Percentiles rank a stretch among this genome's conserved stretches.
These are phyloP conservation scores for Aureobasidium melanogenum DNA, from an alignment of 2,329 filamentous ascomycete species.

Conservation along the genomic window DNA sequence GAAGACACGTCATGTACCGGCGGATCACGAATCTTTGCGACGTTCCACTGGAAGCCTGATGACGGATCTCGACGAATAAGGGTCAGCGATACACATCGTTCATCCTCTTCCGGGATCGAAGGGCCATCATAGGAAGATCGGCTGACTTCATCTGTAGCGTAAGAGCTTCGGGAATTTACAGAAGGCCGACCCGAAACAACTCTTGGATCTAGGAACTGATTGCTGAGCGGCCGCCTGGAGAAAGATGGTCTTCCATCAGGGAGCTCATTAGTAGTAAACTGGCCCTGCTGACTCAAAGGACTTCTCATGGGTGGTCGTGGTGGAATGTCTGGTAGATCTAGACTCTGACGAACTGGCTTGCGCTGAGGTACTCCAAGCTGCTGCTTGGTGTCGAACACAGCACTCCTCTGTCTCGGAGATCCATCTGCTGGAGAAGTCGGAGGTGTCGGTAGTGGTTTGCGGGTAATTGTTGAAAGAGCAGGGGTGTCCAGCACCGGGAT, in stretches of 20 bases:
- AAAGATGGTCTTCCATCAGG: background rate
- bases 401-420: background rate
- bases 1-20: conserved; percentile 37
- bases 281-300: background rate
- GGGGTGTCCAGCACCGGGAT: background rate
- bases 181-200: background rate
- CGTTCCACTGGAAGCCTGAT: conserved; percentile 43
- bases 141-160: background rate
- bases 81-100: conserved; percentile 26
- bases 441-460: conserved; percentile 16
- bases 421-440: conserved; percentile 10
- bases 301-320: background rate
- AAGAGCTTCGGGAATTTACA: background rate
- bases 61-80: conserved; percentile 44
- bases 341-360: conserved; percentile 3
- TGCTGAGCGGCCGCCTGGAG: background rate
- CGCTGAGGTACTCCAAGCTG: conserved; percentile 6
- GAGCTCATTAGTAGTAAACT: background rate
- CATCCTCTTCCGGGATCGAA: background rate
- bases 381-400: background rate
- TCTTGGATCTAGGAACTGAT: conserved; percentile 2
- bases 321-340: conserved; percentile 10
- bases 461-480: background rate
- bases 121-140: background rate
- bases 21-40: conserved; percentile 39